Percentiles rank a stretch among this genome's conserved stretches.
Evolutionary conservation across 768 basidiomycete species (phyloP).

Genomic region (Auricularia sp.): DNA sequence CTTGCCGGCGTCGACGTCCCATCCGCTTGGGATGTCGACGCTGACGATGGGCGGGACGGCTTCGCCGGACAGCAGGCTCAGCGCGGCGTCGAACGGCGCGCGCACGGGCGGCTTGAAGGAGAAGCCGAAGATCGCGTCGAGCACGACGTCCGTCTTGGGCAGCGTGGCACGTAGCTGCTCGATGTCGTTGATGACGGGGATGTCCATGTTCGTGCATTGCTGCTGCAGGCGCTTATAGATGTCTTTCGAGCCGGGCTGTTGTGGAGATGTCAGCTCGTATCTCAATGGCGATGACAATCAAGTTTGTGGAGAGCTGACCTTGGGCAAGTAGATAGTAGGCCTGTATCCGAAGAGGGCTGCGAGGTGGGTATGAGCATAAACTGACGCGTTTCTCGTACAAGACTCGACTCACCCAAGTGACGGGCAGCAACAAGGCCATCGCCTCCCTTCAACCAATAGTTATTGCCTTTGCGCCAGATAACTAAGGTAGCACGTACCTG

Average conservation of each 20-base stretch:
- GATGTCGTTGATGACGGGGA: conserved; percentile 48
- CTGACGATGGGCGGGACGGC: conserved; percentile 77
- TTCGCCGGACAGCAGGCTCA: conserved; percentile 47
- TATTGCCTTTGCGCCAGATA: neutral
- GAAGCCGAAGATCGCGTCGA: conserved; percentile 98
- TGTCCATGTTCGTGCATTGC: conserved; percentile 85
- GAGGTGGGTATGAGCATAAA: neutral
- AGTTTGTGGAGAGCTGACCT: conserved; percentile 35
- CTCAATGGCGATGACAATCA: neutral
- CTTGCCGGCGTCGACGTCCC: conserved; percentile 83
- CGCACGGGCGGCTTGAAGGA: conserved; percentile 90
- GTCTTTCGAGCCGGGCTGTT: conserved; percentile 82
- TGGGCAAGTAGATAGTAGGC: conserved; percentile 88
- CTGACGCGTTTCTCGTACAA: neutral
- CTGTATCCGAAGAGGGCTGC: conserved; percentile 86
- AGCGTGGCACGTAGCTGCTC: conserved; percentile 37
- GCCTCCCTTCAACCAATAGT: conserved; percentile 41
- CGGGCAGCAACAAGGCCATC: conserved; percentile 95
- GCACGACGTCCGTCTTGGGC: conserved; percentile 54
- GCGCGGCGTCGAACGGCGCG: conserved; percentile 71
- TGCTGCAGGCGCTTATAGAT: conserved; percentile 81
- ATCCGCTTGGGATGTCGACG: conserved; percentile 94
- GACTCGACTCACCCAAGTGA: conserved; percentile 58
- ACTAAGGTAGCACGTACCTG: conserved; percentile 39
- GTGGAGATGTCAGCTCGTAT: neutral